A percentile compares a stretch with the other conserved stretches of the same genome.
Evolutionary conservation across 441 rosid species (phyloP).

Genomic region (Euphorbia corollata): DNA sequence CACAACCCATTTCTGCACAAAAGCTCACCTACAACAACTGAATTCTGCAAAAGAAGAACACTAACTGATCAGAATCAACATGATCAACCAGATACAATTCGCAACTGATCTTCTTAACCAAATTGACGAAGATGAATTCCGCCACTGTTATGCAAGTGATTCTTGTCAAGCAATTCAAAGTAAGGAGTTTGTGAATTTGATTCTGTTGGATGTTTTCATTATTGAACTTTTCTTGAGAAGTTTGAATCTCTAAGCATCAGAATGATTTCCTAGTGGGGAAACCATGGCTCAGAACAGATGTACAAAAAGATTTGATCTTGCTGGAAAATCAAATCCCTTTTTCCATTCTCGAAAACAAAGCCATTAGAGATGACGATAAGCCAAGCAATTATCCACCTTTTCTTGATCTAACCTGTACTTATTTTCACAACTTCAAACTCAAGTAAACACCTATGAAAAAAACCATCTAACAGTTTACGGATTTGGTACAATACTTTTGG

Average conservation of each 20-base stretch:
- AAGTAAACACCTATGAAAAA: not conserved
- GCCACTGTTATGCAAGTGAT: constrained; percentile 20
- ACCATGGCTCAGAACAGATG: constrained; percentile 18
- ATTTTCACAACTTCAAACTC: constrained; percentile 16
- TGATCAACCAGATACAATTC: not conserved
- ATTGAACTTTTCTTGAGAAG: constrained; percentile 24
- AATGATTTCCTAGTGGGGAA: constrained; percentile 18
- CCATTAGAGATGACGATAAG: not conserved
- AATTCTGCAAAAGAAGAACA: constrained; percentile 13
- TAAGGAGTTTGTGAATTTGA: constrained; percentile 14
- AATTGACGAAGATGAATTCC: constrained; percentile 11
- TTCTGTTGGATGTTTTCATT: constrained; percentile 28
- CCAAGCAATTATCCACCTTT: constrained; percentile 7
- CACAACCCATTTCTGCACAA: not conserved
- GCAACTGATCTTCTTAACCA: not conserved
- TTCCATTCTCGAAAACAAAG: not conserved
- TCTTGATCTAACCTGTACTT: constrained; percentile 11
- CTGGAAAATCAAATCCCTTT: constrained; percentile 30
- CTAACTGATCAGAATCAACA: too few species aligned
- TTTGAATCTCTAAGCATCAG: not conserved
- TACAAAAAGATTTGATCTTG: constrained; percentile 23
- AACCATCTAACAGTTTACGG: constrained; percentile 19
- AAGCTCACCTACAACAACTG: constrained; percentile 17
- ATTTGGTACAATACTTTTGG: constrained; percentile 18
- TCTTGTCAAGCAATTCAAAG: not conserved